These are phyloP conservation scores for Pseudonitzschia pungens DNA, from an alignment of 108 stramenopile genomes.

Conservation along the genomic window DNA sequence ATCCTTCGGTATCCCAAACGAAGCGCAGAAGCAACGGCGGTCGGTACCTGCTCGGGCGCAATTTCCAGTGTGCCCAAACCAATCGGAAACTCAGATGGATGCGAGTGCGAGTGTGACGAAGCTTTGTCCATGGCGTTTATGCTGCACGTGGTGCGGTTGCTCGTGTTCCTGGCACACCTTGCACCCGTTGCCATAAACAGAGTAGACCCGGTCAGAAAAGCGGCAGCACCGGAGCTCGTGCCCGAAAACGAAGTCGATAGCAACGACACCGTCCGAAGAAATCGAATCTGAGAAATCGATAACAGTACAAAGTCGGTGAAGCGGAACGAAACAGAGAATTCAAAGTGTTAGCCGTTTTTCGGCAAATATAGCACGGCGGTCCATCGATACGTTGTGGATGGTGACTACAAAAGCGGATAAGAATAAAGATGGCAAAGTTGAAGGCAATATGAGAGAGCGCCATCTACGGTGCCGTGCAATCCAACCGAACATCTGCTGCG, in stretches of 20 bases:
- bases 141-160: constrained; percentile 5
- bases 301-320: not conserved
- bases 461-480: no score
- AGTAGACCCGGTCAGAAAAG: not conserved
- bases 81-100: constrained; percentile 19
- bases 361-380: no score
- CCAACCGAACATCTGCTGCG: no score
- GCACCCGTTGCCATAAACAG: not conserved
- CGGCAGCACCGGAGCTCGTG: not conserved
- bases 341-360: no score
- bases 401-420: no score
- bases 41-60: constrained; percentile 17
- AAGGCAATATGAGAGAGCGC: no score
- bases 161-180: not conserved
- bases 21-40: constrained; percentile 46
- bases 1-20: constrained; percentile 61
- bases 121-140: not conserved
- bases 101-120: not conserved
- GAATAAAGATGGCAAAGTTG: no score
- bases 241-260: not conserved
- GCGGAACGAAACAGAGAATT: no score
- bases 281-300: not conserved
- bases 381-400: no score
- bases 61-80: constrained; percentile 44
- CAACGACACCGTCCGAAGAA: constrained; percentile 3